phyloP scores from a whole-genome alignment of 75 land plant genomes.

The Isoetes taiwanensis region DNA sequence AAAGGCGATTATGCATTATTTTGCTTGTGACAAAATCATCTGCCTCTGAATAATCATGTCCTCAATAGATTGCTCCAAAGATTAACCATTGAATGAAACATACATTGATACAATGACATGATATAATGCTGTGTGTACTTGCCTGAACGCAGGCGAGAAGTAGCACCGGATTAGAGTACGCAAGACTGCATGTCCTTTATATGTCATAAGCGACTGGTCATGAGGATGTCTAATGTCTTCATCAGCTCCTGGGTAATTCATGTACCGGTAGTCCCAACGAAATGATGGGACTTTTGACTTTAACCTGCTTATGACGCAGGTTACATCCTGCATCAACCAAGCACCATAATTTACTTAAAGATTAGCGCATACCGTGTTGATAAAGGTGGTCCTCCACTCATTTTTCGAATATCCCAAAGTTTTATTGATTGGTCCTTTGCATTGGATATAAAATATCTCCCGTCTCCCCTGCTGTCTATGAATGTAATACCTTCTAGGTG shows the following conservation, averaged over 20 bases:
- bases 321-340: background rate
- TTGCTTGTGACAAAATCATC: background rate
- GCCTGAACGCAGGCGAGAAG: conserved; percentile 81
- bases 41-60: too few relatives aligned
- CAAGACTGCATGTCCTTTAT: conserved; percentile 74
- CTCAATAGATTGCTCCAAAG: too few relatives aligned
- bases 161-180: conserved; percentile 87
- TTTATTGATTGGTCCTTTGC: conserved; percentile 86
- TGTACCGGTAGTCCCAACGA: conserved; percentile 86
- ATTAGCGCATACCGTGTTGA: background rate
- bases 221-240: conserved; percentile 48
- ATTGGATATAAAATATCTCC: conserved; percentile 86
- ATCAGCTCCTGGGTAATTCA: conserved; percentile 50
- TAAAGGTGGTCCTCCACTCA: conserved; percentile 14
- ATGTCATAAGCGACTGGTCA: conserved; percentile 80
- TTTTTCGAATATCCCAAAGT: conserved; percentile 89
- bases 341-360: background rate
- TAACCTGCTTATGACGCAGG: conserved; percentile 15
- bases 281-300: conserved; percentile 13
- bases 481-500: conserved; percentile 90
- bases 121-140: too few relatives aligned
- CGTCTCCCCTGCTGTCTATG: conserved; percentile 85
- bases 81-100: too few relatives aligned
- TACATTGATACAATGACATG: too few relatives aligned
- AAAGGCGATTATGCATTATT: background rate